Base-by-base conservation (phyloP, 1,284 basidiomycete species). In the Takashimella tepidaria region DNA sequence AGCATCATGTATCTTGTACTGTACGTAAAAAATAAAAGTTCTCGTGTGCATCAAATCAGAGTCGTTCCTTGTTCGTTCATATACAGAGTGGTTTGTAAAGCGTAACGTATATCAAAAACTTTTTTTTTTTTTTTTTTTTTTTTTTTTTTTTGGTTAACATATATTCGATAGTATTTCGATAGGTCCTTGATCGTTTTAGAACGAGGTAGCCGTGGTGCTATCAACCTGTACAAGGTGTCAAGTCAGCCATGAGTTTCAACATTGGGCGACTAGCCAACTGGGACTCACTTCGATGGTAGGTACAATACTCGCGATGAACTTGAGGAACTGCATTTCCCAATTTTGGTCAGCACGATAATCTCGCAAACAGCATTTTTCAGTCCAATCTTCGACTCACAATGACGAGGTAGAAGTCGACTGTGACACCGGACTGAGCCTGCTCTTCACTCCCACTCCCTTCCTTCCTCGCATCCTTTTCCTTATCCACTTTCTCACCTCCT, bases 341-440 rank as follows among this genome's bases (percentile, higher is more conserved):
- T n/a, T n/a, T n/a, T 49, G 41, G 26, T 27, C n/a, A 43, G 3
- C 19, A 6, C 8, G 2, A 4, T 21, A n/a, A n/a, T n/a, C n/a
- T n/a, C n/a, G n/a, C n/a, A 22, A 41, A 37, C 1, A 22, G 2
- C 8, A 41, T 10, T 6, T 10, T 12, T 8, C 8, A 25, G 26
- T n/a, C 12, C n/a, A 43, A 5, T 4, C 16, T 23, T 22, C 4
- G 1, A 68, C 75, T 67, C 56, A 77, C 76, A 60, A 93, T 92
- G 71, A 93, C 89, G 48, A 93, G 82, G 73, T 95, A 95, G 73
- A 92, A 92, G 75, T 97, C 92, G 50, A 97, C 92, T 41, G 91
- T 82, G 82, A 97, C 86, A 41, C 91, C 92, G 63, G 88, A 87
- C 31, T 37, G 31, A 12, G 86, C 76, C 45, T 87, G 85, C 37